Evolutionary conservation across 345 rosid species (phyloP), one percentile per base, ranked within the genome.

Genomic region (Boechera retrofracta): DNA sequence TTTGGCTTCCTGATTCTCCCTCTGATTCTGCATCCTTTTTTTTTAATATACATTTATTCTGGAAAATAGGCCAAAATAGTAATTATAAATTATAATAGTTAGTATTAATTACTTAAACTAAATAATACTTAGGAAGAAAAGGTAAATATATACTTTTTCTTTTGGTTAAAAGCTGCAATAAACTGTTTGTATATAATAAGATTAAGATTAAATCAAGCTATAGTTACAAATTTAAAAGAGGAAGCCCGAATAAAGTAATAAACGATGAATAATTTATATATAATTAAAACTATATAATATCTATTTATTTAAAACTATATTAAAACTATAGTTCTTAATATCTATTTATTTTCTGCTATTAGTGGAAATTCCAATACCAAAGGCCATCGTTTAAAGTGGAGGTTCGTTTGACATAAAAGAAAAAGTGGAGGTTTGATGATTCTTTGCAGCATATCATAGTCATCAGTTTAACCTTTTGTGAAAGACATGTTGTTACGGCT

Each of bases 331-430:
- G 24, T 21, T 21, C 24, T 21, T 21, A 21, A 60, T 41, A 55
- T 60, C 2, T n/a, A 32, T 68, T 45, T 62, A n/a, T 70, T 64
- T 2, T 54, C 26, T 62, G 41, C 62, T 11, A 54, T 36, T 47
- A 77, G 81, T 71, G 77, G 68, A 58, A 67, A 32, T 65, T 57
- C 81, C 81, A 78, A 78, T 65, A 29, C 67, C 76, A 77, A 77
- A 36, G 76, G 80, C 76, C 61, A 71, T 71, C 57, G 76, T 71
- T 64, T 77, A 77, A 77, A 77, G 80, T 11, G 15, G 8, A 76
- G 57, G 64, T 70, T 77, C 53, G 72, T 71, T 45, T 44, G 55
- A 70, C 66, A 72, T 45, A 32, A 42, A 63, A 70, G 47, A 44
- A 35, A 76, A 63, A 45, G 80, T 38, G 67, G 62, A 65, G 60